Evolutionary conservation across 2,329 filamentous ascomycete species (phyloP).

Genomic region (Decorospora gaudefroyi): DNA sequence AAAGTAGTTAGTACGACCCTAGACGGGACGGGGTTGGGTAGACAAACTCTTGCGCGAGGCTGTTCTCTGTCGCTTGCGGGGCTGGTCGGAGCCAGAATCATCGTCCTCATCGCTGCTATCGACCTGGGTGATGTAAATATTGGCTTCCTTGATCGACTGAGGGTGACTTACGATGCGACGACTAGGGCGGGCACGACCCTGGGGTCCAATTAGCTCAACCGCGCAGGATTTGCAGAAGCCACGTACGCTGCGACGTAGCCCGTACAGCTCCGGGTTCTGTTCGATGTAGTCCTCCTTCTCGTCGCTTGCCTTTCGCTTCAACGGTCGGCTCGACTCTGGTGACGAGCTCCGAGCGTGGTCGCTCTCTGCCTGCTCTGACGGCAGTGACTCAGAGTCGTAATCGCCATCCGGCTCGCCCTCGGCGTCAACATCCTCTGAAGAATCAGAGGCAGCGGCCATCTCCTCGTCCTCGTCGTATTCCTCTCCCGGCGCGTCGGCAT

Average conservation of each 20-base stretch:
- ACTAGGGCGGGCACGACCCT: slow-evolving; percentile 65
- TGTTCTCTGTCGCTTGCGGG: slow-evolving; percentile 68
- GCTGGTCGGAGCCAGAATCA: slow-evolving; percentile 65
- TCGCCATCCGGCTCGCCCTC: slow-evolving; percentile 65
- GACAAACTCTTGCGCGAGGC: slow-evolving; percentile 66
- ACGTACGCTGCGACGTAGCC: slow-evolving; percentile 86
- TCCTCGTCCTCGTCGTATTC: slow-evolving; percentile 51
- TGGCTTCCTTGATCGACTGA: slow-evolving; percentile 12
- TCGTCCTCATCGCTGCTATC: slow-evolving; percentile 70
- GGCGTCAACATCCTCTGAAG: slow-evolving; percentile 56
- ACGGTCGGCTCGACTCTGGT: slow-evolving; percentile 65
- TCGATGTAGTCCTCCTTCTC: slow-evolving; percentile 85
- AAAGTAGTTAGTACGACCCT: slow-evolving; percentile 52
- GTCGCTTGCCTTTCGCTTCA: slow-evolving; percentile 68
- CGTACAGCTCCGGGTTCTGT: slow-evolving; percentile 93
- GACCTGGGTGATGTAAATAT: slow-evolving; percentile 50
- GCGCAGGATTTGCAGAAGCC: slow-evolving; percentile 12
- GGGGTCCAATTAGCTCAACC: slow-evolving; percentile 41
- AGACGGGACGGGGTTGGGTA: slow-evolving; percentile 16
- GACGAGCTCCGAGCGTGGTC: slow-evolving; percentile 69
- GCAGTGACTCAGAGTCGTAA: slow-evolving; percentile 70
- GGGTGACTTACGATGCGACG: slow-evolving; percentile 61
- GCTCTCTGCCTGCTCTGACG: slow-evolving; percentile 48
- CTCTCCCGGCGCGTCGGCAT: slow-evolving; percentile 49
- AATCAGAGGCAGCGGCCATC: slow-evolving; percentile 52